Conservation (phyloP, 208 protist species). For the Trypanosoma congolense region DNA sequence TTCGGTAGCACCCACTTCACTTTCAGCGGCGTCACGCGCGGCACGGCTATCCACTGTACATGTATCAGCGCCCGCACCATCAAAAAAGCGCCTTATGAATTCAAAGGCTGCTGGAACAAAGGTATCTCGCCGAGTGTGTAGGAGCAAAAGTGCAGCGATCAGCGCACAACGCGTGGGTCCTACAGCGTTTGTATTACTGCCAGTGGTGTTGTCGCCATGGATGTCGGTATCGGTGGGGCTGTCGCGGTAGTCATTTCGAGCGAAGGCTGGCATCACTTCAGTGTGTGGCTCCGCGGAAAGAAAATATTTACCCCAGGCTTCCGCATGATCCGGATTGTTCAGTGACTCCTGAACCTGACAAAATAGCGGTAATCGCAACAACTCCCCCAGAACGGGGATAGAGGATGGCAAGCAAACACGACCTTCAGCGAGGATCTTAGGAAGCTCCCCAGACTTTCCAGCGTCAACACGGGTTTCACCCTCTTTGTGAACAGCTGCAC, state of each 20-base stretch:
- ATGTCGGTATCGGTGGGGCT: no score
- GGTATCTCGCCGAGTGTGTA: conserved; percentile 69
- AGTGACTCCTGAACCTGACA: conserved; percentile 58
- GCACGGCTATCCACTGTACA: no score
- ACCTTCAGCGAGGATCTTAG: conserved; percentile 14
- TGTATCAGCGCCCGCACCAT: conserved; percentile 24
- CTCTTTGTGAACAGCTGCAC: not conserved
- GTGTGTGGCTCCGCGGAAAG: conserved; percentile 32
- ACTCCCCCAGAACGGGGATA: conserved; percentile 30
- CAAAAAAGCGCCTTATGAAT: conserved; percentile 68
- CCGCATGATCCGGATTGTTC: conserved; percentile 19
- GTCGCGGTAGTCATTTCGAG: conserved; percentile 38
- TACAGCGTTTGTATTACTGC: not conserved
- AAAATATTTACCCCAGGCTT: conserved; percentile 59
- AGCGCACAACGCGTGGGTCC: conserved; percentile 42
- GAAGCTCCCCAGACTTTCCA: conserved; percentile 2
- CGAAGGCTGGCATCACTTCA: conserved; percentile 33
- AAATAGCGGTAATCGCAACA: conserved; percentile 58
- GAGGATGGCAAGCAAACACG: conserved; percentile 11
- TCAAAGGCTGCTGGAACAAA: conserved; percentile 58
- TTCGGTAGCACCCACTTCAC: not conserved
- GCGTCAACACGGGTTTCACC: not conserved
- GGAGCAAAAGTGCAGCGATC: conserved; percentile 57
- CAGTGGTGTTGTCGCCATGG: conserved; percentile 4
- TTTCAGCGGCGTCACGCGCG: not conserved